Percentiles rank a stretch among this genome's conserved stretches.
phyloP scores from a whole-genome alignment of 352 stramenopile genomes.

The Globisporangium rhizosaccharum region DNA sequence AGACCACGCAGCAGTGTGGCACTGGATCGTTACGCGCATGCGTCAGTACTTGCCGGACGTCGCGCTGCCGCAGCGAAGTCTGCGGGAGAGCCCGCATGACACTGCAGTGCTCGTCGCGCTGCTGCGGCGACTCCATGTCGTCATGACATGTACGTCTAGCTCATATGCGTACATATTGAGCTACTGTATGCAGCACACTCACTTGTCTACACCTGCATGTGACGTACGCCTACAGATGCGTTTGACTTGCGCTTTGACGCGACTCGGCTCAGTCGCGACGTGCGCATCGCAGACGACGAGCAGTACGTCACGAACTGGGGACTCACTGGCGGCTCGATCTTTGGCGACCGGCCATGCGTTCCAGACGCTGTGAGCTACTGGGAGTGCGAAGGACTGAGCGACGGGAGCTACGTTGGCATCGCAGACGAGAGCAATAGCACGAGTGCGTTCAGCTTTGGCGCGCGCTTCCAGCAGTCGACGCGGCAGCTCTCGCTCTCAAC shows the following conservation, averaged over 20 bases:
- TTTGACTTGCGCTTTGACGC: conserved; percentile 50
- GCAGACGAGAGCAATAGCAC: conserved; percentile 14
- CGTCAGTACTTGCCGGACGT: conserved; percentile 17
- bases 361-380: conserved; percentile 52
- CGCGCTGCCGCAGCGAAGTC: conserved; percentile 21
- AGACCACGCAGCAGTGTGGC: conserved; percentile 30
- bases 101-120: conserved; percentile 33
- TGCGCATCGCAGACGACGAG: conserved; percentile 39
- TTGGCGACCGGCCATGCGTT: conserved; percentile 40
- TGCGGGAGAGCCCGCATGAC: conserved; percentile 21
- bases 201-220: not conserved
- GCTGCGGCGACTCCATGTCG: conserved; percentile 41
- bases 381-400: conserved; percentile 56
- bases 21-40: conserved; percentile 33
- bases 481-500: conserved; percentile 42
- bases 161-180: not conserved
- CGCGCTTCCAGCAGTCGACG: conserved; percentile 32
- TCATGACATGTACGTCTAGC: conserved; percentile 39
- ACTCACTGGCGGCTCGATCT: conserved; percentile 35
- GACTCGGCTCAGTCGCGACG: conserved; percentile 27
- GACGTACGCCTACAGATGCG: conserved; percentile 18
- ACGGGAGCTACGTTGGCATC: conserved; percentile 55
- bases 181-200: not conserved
- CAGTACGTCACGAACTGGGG: conserved; percentile 38
- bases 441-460: conserved; percentile 18